Percentiles rank a stretch among this genome's conserved stretches.
Evolutionary conservation across 2,329 filamentous ascomycete species (phyloP).

Genomic region (Teratosphaeria epicoccoides): DNA sequence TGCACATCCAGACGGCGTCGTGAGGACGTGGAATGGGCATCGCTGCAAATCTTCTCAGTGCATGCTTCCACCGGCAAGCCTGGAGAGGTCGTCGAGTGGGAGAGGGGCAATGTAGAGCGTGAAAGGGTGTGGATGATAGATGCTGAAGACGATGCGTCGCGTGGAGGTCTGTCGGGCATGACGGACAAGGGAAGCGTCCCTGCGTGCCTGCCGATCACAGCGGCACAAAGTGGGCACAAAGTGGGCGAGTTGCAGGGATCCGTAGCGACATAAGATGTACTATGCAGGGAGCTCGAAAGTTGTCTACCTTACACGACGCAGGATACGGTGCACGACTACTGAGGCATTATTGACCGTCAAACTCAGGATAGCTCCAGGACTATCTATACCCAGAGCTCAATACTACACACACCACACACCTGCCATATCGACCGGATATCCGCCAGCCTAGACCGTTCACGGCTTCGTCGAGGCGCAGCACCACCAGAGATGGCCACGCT

Average conservation of each 20-base stretch:
- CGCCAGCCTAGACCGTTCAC: not conserved
- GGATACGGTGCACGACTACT: too few relatives aligned
- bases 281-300: not conserved
- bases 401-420: too few relatives aligned
- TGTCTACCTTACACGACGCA: too few relatives aligned
- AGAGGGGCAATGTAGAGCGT: not conserved
- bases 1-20: not conserved
- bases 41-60: too few relatives aligned
- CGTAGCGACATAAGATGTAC: too few relatives aligned
- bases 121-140: not conserved
- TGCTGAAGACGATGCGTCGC: not conserved
- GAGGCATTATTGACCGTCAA: too few relatives aligned
- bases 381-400: too few relatives aligned
- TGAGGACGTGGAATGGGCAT: not conserved
- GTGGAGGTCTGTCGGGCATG: not conserved
- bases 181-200: too few relatives aligned
- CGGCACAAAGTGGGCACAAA: not conserved
- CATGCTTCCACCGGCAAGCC: too few relatives aligned
- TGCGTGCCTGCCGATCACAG: not conserved
- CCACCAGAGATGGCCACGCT: conserved; percentile 14
- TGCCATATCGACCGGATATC: too few relatives aligned
- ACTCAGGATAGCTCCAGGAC: too few relatives aligned
- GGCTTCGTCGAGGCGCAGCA: not conserved
- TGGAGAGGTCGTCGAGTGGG: too few relatives aligned
- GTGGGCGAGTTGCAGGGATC: not conserved